Evolutionary conservation across 1,284 basidiomycete genomes (phyloP).

Genomic region (Pisolithus thermaeus): DNA sequence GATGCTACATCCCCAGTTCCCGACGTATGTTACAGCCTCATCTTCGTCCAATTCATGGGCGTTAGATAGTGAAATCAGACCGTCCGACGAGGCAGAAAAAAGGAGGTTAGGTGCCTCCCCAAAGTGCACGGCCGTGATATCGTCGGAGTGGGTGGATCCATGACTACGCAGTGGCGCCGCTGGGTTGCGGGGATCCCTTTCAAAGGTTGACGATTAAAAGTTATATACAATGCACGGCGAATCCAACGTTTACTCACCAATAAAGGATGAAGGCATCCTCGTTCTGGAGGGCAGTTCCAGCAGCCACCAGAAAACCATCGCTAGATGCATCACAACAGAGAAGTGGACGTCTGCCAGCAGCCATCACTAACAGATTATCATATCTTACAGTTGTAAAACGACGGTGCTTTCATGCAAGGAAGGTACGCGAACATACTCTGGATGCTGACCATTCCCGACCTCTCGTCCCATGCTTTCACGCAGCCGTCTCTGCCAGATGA

Average conservation of each 20-base stretch:
- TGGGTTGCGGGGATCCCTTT: slow-evolving; percentile 56
- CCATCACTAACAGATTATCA: slow-evolving; percentile 37
- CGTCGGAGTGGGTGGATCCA: slow-evolving; percentile 71
- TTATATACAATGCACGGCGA: background rate
- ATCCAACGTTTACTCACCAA: slow-evolving; percentile 44
- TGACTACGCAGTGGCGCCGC: slow-evolving; percentile 45
- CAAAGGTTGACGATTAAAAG: background rate
- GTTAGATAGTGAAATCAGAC: slow-evolving; percentile 62
- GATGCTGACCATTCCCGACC: slow-evolving; percentile 45
- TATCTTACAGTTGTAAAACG: slow-evolving; percentile 43
- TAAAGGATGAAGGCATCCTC: slow-evolving; percentile 69
- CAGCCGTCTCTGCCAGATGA: slow-evolving; percentile 61
- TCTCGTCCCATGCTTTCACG: slow-evolving; percentile 67
- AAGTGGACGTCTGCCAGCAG: slow-evolving; percentile 42
- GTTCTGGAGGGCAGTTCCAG: slow-evolving; percentile 62
- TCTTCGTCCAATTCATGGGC: slow-evolving; percentile 69
- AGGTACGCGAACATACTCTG: slow-evolving; percentile 46
- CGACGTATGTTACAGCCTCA: slow-evolving; percentile 62
- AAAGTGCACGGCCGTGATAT: slow-evolving; percentile 66
- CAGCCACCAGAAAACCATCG: slow-evolving; percentile 61
- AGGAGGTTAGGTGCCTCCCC: slow-evolving; percentile 34
- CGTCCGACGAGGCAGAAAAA: slow-evolving; percentile 70
- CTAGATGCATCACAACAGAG: slow-evolving; percentile 64
- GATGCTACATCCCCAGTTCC: slow-evolving; percentile 71
- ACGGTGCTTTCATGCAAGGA: slow-evolving; percentile 12